Evolutionary conservation across 192 early-diverging fungal species (phyloP), one percentile per base, ranked within the genome.

Genomic region (Mortierella antarctica): DNA sequence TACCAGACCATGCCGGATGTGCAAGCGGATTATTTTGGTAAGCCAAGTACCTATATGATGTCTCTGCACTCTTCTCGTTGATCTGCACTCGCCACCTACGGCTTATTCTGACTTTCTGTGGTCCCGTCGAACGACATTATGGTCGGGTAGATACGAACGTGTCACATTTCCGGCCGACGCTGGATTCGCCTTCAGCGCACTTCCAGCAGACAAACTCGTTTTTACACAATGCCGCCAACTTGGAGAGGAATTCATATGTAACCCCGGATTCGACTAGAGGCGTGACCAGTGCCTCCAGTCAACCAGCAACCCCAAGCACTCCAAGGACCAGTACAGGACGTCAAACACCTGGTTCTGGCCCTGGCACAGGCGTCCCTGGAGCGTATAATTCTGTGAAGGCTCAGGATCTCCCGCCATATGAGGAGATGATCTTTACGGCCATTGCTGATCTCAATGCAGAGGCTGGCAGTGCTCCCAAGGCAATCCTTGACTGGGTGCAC

Each of bases 351-450:
- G 62, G 46, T 40, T 59, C 70, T 23, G 44, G 21, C 11, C 14
- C 71, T 17, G 71, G 71, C 6, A 41, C 69, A 1, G 69, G 69
- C 15, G 14, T 59, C 10, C 50, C 61, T 20, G 54, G 60, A 18
- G 15, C 67, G 9, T 65, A 70, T 39, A 51, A 75, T 42, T 67
- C 69, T 12, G 58, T 63, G 21, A 80, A 80, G 42, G 69, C 64
- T 13, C 70, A 67, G 42, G 83, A 85, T 48, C 45, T 87, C 48
- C 86, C 86, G 12, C 82, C 83, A 12, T 87, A 87, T 42, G 86
- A 87, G 52, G 86, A 87, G 54, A 87, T 87, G 86, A 87, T 87
- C 31, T 84, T 82, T n/a, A 83, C 74, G 72, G 86, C 86, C 12
- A 70, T 85, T 18, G 67, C 65, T 1, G 71, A 82, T 13, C 67